These are phyloP conservation scores for Leccinum subgranulosum DNA, from an alignment of 768 basidiomycete genomes.

Conservation along the genomic window DNA sequence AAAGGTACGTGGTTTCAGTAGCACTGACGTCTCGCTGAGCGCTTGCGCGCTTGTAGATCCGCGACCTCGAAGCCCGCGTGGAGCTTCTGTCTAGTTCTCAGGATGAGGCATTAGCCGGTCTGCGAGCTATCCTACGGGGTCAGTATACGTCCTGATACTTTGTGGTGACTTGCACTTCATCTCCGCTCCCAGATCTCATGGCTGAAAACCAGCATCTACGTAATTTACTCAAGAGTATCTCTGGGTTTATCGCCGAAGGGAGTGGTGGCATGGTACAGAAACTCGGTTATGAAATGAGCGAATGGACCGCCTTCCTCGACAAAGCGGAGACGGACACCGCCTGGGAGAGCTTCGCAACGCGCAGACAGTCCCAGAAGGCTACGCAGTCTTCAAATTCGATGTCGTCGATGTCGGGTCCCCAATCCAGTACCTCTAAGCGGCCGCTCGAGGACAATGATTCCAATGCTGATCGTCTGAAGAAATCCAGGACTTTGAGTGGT, in stretches of 20 bases:
- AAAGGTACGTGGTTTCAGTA: constrained; percentile 41
- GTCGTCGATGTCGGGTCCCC: constrained; percentile 31
- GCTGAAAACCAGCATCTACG: constrained; percentile 85
- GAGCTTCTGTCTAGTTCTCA: constrained; percentile 90
- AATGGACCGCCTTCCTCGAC: constrained; percentile 80
- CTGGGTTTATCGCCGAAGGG: constrained; percentile 85
- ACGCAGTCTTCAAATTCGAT: constrained; percentile 28
- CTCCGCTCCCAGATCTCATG: constrained; percentile 64
- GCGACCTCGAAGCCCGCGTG: constrained; percentile 93
- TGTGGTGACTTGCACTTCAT: constrained; percentile 1
- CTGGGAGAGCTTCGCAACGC: constrained; percentile 80
- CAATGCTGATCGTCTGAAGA: constrained; percentile 43
- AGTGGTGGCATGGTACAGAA: constrained; percentile 73
- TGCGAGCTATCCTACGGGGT: constrained; percentile 82
- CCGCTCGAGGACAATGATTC: constrained; percentile 30
- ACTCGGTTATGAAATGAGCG: constrained; percentile 72
- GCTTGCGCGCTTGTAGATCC: constrained; percentile 54
- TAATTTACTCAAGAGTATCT: constrained; percentile 69
- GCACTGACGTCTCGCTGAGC: neutral
- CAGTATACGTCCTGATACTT: constrained; percentile 8
- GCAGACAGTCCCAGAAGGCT: constrained; percentile 46
- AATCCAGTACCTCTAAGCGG: constrained; percentile 18
- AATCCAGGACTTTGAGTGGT: constrained; percentile 38
- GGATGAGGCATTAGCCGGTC: constrained; percentile 82
- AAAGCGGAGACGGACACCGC: constrained; percentile 91